A percentile compares a stretch with the other conserved stretches of the same genome.
phyloP scores from a whole-genome alignment of 305 asterid species.

The Plantago rigida region DNA sequence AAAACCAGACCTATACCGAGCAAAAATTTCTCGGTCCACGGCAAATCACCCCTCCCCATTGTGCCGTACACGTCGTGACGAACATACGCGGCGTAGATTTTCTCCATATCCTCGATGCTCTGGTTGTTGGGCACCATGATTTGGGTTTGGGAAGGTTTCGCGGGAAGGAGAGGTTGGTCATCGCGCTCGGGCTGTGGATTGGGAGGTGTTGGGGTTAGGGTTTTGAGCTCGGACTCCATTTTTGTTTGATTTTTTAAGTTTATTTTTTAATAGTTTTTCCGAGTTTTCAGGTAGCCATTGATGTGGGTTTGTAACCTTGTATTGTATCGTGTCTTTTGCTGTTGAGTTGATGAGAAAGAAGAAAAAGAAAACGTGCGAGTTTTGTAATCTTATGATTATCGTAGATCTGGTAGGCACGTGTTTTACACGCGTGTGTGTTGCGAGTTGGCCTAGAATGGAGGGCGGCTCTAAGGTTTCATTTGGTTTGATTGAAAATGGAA shows the following conservation, averaged over 20 bases:
- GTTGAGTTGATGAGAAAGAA: no score
- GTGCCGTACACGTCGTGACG: constrained; percentile 71
- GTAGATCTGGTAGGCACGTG: no score
- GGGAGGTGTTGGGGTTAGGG: constrained; percentile 32
- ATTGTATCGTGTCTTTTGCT: no score
- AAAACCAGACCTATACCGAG: constrained; percentile 49
- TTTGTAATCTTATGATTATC: no score
- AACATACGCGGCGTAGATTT: constrained; percentile 61
- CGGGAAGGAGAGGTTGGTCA: constrained; percentile 53
- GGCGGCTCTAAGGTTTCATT: no score
- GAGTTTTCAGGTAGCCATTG: not conserved
- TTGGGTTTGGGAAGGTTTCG: constrained; percentile 32
- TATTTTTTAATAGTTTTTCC: not conserved
- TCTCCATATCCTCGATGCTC: constrained; percentile 65
- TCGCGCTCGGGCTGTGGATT: constrained; percentile 36
- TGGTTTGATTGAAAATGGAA: no score
- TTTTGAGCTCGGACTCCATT: constrained; percentile 63
- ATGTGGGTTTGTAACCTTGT: not conserved
- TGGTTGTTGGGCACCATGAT: constrained; percentile 21
- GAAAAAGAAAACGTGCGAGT: no score
- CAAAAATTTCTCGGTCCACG: constrained; percentile 49
- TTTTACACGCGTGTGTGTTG: no score
- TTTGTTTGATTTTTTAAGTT: not conserved
- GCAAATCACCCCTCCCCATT: constrained; percentile 69
- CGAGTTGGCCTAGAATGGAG: no score